These are phyloP conservation scores for Aspergillus biplanus DNA, from an alignment of 495 filamentous ascomycete species.

Conservation along the genomic window DNA sequence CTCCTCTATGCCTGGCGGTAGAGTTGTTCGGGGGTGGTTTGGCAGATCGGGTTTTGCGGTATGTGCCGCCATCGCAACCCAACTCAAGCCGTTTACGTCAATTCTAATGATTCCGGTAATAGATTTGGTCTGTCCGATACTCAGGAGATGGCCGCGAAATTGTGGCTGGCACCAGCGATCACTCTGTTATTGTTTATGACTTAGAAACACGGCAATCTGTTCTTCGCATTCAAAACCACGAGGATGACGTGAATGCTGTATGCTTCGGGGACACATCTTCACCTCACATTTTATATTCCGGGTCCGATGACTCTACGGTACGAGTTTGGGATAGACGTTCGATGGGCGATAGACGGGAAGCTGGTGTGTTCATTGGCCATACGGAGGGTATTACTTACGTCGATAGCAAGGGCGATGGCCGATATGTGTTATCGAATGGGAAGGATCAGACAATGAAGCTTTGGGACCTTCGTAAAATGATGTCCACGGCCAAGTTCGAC, in stretches of 20 bases:
- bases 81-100: slow-evolving; percentile 15
- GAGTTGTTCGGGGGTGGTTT: slow-evolving; percentile 40
- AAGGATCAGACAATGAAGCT: slow-evolving; percentile 98
- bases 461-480: slow-evolving; percentile 90
- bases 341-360: slow-evolving; percentile 84
- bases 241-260: slow-evolving; percentile 93
- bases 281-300: slow-evolving; percentile 94
- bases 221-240: slow-evolving; percentile 76
- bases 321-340: slow-evolving; percentile 96
- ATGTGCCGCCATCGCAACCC: slow-evolving; percentile 25
- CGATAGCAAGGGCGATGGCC: slow-evolving; percentile 93
- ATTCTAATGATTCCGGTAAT: slow-evolving; percentile 30
- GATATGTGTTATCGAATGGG: slow-evolving; percentile 90
- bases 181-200: slow-evolving; percentile 89
- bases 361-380: slow-evolving; percentile 92
- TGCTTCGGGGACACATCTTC: slow-evolving; percentile 90
- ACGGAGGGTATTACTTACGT: slow-evolving; percentile 94
- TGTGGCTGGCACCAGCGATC: slow-evolving; percentile 81
- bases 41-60: slow-evolving; percentile 56
- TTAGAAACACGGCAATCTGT: slow-evolving; percentile 76
- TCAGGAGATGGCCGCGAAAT: slow-evolving; percentile 91
- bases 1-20: slow-evolving; percentile 46
- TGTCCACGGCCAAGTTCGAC: slow-evolving; percentile 67
- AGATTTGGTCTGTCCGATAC: slow-evolving; percentile 91
- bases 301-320: slow-evolving; percentile 71